Evolutionary conservation across 495 filamentous ascomycete species (phyloP), one percentile per base, ranked within the genome.

Genomic region (Aspergillus hancockii): DNA sequence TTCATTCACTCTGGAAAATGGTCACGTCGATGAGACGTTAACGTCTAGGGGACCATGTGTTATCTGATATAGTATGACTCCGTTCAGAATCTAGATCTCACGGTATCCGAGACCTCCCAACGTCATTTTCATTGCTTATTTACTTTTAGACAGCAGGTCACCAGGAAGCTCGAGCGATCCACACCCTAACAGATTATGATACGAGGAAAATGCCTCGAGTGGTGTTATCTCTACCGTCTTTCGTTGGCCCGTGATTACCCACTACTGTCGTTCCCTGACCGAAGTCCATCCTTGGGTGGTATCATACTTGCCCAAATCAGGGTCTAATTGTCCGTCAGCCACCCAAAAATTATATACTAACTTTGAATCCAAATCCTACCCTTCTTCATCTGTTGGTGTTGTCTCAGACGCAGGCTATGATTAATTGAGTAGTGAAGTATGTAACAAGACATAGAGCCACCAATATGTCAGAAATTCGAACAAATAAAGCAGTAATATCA

Each of bases 401-500:
- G 4, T 21, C 40, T 43, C n/a, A 8, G 30, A 22, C 31, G 30
- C 30, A 31, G 18, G 21, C 16, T 8, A 50, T 51, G 31, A 54
- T 54, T 23, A 50, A 55, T 41, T 40, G 21, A 19, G 18, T 30
- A 53, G 38, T 9, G 12, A 12, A 28, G 18, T 36, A 62, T 43
- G 32, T 49, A 60, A 60, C 23, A 47, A 30, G 19, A 31, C 18
- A 25, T 30, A n/a, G 9, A 38, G 22, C 52, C 32, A 60, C 43
- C 51, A 55, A 45, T 46, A 55, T 40, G 14, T 47, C 28, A 57
- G 30, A 52, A 57, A 50, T 28, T 18, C 52, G 22, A 63, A 59
- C 38, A 52, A 63, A 59, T 31, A 52, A 52, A 40, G 52, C 31
- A 58, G 49, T 61, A 67, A 65, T 71, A 74, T 68, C 67, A 71